Conservation (phyloP, 345 rosid species). For the Microcos paniculata region DNA sequence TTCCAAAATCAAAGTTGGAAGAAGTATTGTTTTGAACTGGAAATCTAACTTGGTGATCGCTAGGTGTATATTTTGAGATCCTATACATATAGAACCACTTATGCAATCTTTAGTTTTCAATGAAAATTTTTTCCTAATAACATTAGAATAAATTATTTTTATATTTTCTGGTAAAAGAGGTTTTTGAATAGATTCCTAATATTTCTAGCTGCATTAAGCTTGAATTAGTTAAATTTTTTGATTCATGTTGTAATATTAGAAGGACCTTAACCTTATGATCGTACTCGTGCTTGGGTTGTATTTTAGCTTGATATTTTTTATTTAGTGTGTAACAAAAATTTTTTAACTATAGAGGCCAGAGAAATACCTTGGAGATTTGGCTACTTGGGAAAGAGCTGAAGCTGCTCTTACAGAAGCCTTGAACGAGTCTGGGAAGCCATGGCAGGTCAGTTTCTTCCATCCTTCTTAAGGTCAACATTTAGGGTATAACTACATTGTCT, state of each 20-base stretch:
- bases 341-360: conserved; percentile 79
- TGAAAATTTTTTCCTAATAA: neutral
- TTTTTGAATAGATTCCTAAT: neutral
- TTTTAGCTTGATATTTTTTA: neutral
- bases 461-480: neutral
- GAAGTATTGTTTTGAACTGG: neutral
- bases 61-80: neutral
- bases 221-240: neutral
- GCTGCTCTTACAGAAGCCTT: conserved; percentile 75
- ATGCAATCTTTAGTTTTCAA: neutral
- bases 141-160: neutral
- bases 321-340: neutral
- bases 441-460: conserved; percentile 59
- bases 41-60: neutral
- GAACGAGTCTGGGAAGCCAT: conserved; percentile 74
- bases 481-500: neutral
- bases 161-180: neutral
- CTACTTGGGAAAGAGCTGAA: conserved; percentile 93
- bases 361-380: conserved; percentile 74
- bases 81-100: neutral
- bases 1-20: no score
- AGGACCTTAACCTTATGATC: neutral
- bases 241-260: neutral
- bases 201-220: neutral
- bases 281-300: neutral